Conservation (phyloP, 2,329 filamentous ascomycete genomes). For the Aciculosporium take region DNA sequence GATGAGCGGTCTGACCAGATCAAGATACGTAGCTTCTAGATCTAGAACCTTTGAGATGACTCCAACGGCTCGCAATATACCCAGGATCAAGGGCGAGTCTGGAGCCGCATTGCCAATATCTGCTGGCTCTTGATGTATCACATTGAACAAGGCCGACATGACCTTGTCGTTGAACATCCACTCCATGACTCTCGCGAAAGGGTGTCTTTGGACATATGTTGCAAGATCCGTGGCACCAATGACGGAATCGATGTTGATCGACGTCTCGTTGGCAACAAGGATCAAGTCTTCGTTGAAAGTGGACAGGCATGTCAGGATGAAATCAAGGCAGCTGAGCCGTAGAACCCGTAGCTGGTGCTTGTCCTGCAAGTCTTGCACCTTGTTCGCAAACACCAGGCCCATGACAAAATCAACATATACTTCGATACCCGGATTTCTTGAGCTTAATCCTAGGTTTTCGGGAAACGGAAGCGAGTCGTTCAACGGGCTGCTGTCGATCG, state of each 20-base stretch:
- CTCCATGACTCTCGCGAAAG: constrained; percentile 90
- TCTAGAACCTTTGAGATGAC: constrained; percentile 73
- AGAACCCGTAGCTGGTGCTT: constrained; percentile 57
- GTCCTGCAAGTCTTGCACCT: constrained; percentile 50
- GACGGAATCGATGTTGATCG: constrained; percentile 57
- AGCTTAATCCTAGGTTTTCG: constrained; percentile 64
- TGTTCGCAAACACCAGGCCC: constrained; percentile 59
- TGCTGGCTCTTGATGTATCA: constrained; percentile 60
- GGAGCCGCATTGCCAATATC: constrained; percentile 59
- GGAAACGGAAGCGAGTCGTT: constrained; percentile 75
- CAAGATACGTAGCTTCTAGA: constrained; percentile 79
- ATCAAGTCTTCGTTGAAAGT: constrained; percentile 94
- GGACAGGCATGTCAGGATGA: constrained; percentile 62
- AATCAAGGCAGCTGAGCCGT: constrained; percentile 68
- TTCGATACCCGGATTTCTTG: constrained; percentile 70
- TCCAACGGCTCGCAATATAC: constrained; percentile 66
- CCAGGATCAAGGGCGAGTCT: constrained; percentile 68
- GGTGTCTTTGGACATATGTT: constrained; percentile 74
- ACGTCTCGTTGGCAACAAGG: constrained; percentile 66
- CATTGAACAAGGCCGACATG: constrained; percentile 61
- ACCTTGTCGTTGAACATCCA: constrained; percentile 95
- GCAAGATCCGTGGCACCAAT: constrained; percentile 62
- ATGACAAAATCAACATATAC: constrained; percentile 86
- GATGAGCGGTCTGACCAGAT: constrained; percentile 70
- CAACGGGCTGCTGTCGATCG: constrained; percentile 43